Conservation (phyloP, 2,329 filamentous ascomycete species). For the Sclerotinia minor region DNA sequence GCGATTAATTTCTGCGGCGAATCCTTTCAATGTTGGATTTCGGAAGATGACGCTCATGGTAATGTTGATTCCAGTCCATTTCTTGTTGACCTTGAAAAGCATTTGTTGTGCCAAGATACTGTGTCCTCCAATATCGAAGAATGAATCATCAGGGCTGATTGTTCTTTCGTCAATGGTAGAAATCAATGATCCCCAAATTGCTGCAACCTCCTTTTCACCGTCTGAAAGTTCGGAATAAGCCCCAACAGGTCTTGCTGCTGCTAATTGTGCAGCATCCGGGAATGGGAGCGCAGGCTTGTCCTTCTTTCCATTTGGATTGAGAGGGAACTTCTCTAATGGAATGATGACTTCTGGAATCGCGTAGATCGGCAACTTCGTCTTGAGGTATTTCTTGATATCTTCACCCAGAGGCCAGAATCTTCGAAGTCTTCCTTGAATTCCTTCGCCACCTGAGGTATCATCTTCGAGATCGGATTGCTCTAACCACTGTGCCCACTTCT, state of each 20-base stretch:
- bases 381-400: slow-evolving; percentile 64
- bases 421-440: slow-evolving; percentile 40
- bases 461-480: slow-evolving; percentile 57
- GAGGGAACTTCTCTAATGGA: slow-evolving; percentile 67
- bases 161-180: slow-evolving; percentile 65
- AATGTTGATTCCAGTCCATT: slow-evolving; percentile 63
- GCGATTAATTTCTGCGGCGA: slow-evolving; percentile 55
- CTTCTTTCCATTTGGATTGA: slow-evolving; percentile 87
- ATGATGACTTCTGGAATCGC: slow-evolving; percentile 76
- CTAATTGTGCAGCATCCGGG: slow-evolving; percentile 70
- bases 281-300: slow-evolving; percentile 79
- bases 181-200: slow-evolving; percentile 73
- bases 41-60: slow-evolving; percentile 71
- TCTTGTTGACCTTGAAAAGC: slow-evolving; percentile 66
- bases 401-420: slow-evolving; percentile 50
- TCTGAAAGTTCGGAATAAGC: slow-evolving; percentile 49
- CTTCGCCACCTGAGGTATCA: slow-evolving; percentile 43
- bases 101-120: slow-evolving; percentile 80
- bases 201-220: slow-evolving; percentile 67
- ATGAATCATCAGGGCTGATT: slow-evolving; percentile 61
- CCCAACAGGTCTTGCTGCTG: slow-evolving; percentile 52
- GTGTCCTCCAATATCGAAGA: slow-evolving; percentile 81
- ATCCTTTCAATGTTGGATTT: slow-evolving; percentile 57
- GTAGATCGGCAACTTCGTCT: slow-evolving; percentile 70
- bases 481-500: slow-evolving; percentile 71